Evolutionary conservation across 345 rosid genomes (phyloP).

Genomic region (Pistacia atlantica): DNA sequence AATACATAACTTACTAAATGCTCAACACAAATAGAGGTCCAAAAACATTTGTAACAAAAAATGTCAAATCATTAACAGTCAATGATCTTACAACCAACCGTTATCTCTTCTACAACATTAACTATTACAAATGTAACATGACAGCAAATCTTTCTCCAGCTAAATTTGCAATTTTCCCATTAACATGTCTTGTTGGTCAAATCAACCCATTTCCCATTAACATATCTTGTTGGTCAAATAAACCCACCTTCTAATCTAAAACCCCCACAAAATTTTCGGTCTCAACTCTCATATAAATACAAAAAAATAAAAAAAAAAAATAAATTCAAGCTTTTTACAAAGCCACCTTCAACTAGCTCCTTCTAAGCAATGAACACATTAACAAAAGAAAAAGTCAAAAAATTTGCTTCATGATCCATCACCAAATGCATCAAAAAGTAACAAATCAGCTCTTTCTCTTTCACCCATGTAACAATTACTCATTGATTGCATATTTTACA

Average conservation of each 20-base stretch:
- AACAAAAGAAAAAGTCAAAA: neutral
- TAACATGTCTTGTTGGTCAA: neutral
- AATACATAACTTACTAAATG: neutral
- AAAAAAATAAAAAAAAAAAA: neutral
- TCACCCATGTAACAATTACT: neutral
- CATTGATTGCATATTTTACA: neutral
- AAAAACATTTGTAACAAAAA: too few species aligned
- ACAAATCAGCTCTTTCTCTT: neutral
- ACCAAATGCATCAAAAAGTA: constrained; percentile 4
- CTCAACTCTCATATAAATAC: neutral
- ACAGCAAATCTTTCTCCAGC: too few species aligned
- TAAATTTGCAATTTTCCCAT: too few species aligned
- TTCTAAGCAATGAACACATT: neutral
- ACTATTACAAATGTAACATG: too few species aligned
- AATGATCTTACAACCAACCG: too few species aligned
- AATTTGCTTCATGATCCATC: neutral
- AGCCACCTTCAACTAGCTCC: neutral
- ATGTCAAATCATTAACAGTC: too few species aligned
- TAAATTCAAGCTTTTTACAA: neutral
- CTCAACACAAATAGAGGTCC: too few species aligned
- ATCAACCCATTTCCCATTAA: neutral
- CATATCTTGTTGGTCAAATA: neutral
- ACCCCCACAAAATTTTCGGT: neutral
- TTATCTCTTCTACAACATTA: too few species aligned
- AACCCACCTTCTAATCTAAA: neutral